A percentile compares a stretch with the other conserved stretches of the same genome.
phyloP scores from a whole-genome alignment of 208 protist genomes.

The Trypanosoma melophagium region DNA sequence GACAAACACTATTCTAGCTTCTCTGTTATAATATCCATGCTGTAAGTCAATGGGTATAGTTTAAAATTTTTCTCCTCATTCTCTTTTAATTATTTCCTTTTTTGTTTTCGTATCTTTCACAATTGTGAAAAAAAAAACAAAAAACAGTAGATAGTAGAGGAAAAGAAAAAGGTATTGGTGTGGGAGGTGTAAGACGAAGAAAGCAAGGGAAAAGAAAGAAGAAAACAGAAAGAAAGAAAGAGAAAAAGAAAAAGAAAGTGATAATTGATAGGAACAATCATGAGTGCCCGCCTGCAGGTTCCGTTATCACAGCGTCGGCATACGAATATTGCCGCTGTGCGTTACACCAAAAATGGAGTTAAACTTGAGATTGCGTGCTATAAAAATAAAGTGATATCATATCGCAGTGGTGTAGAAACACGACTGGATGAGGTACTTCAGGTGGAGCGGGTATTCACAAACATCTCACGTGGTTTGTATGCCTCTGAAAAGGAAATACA shows the following conservation, averaged over 20 bases:
- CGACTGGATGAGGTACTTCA: slow-evolving; percentile 90
- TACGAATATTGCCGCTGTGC: slow-evolving; percentile 88
- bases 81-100: slow-evolving; percentile 3
- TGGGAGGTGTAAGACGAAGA: no score
- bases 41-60: background rate
- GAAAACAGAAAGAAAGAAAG: background rate
- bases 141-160: no score
- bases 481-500: slow-evolving; percentile 84
- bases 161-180: no score
- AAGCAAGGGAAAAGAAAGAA: background rate
- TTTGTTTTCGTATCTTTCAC: slow-evolving; percentile 3
- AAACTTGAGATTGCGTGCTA: slow-evolving; percentile 91
- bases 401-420: slow-evolving; percentile 78
- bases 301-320: slow-evolving; percentile 88
- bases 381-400: slow-evolving; percentile 92
- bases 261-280: slow-evolving; percentile 16
- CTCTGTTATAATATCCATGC: background rate
- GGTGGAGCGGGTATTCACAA: slow-evolving; percentile 89
- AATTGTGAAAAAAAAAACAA: no score
- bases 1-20: no score
- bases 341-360: slow-evolving; percentile 77
- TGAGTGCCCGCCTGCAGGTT: slow-evolving; percentile 87
- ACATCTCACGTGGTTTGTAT: slow-evolving; percentile 76
- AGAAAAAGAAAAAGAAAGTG: background rate
- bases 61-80: background rate